Base-by-base conservation (phyloP, 1,284 basidiomycete species). In the Ganoderma boninense region DNA sequence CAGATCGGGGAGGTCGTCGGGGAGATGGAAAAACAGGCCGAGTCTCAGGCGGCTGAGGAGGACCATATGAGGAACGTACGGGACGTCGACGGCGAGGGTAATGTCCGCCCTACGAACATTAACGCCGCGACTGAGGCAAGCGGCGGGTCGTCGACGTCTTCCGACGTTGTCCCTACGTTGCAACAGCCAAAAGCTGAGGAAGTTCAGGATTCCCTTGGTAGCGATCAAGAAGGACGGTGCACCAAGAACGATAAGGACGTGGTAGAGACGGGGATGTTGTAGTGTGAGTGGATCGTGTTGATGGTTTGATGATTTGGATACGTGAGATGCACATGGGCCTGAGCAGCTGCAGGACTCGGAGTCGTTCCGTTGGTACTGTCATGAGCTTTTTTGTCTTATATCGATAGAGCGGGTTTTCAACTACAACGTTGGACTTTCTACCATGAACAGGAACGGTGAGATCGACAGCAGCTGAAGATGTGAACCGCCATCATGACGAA, bases 1-100 rank as follows among this genome's bases (percentile, higher is more conserved):
- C 74, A 74, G 10, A 67, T 75, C 32, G 63, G 38, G 3, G 69
- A 62, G 32, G 76, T 73, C 26, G 43, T 69, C 40, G 59, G 44
- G 20, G 74, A 77, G 18, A 18, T 46, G 44, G 6, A 46, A 46
- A 20, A 43, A n/a, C n/a, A n/a, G n/a, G n/a, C n/a, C 6, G 0
- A 13, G 14, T 43, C 43, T 14, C 43, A 43, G 4, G 43, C 38
- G 38, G 6, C 38, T 38, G 38, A 38, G 38, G 38, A 38, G 1
- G 38, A 10, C 7, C 38, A 2, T 38, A 1, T 7, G 38, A 38
- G 38, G 38, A 38, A 38, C 38, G 38, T 38, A 6, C 38, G 10
- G 1, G 38, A 43, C 43, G 5, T 6, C 5, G 43, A 18, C 13
- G 14, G 14, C 14, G 14, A 43, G 43, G 5, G 13, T 2, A 18